Conservation (phyloP, 805 yeast species). For the Kodamaea nitidulidarum region DNA sequence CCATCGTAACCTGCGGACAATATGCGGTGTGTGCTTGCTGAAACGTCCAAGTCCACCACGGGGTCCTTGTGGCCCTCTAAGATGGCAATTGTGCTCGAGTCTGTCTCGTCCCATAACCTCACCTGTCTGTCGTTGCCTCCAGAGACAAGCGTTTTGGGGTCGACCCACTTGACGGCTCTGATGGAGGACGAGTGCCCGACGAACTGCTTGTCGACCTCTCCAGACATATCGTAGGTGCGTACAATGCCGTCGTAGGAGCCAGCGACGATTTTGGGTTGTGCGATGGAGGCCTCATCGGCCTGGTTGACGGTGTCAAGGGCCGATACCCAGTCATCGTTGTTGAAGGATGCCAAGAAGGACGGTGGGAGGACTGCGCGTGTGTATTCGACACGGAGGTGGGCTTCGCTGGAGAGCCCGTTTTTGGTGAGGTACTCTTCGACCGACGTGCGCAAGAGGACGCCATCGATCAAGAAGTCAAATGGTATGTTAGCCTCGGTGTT, state of each 20-base stretch:
- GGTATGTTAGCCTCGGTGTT: constrained; percentile 60
- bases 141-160: constrained; percentile 70
- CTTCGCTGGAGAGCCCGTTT: constrained; percentile 80
- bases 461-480: constrained; percentile 88
- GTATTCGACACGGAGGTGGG: constrained; percentile 76
- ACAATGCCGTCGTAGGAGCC: constrained; percentile 96
- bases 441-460: constrained; percentile 72
- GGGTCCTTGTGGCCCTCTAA: constrained; percentile 88
- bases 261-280: constrained; percentile 59
- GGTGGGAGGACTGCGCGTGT: constrained; percentile 93
- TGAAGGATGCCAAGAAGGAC: constrained; percentile 80
- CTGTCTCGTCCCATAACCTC: constrained; percentile 66
- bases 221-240: constrained; percentile 80
- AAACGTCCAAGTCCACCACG: constrained; percentile 71
- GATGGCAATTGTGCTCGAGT: constrained; percentile 67
- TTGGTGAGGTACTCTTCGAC: constrained; percentile 72
- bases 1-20: constrained; percentile 83
- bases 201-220: constrained; percentile 73
- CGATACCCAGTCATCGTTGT: constrained; percentile 95
- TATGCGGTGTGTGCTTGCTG: constrained; percentile 52
- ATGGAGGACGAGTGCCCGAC: constrained; percentile 89
- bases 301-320: constrained; percentile 54
- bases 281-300: constrained; percentile 14
- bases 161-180: constrained; percentile 75
- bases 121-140: constrained; percentile 88